phyloP scores from a whole-genome alignment of 2,329 filamentous ascomycete genomes.

The Neurospora sp. region DNA sequence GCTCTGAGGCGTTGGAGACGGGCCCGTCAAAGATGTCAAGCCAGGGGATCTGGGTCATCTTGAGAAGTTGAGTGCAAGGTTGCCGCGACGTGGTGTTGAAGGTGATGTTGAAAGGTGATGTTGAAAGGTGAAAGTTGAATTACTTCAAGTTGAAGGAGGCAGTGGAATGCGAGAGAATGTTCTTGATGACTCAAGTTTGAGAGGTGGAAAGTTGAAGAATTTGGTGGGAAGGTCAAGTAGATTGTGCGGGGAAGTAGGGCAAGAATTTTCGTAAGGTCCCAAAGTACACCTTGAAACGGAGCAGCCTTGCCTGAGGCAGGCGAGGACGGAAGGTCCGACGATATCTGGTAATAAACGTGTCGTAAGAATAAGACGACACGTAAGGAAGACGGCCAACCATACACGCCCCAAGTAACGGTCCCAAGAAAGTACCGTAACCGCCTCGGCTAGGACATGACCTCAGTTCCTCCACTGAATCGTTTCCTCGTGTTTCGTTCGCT shows the following conservation, averaged over 20 bases:
- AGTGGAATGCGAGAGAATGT: neutral
- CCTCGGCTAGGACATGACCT: neutral
- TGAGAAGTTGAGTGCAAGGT: neutral
- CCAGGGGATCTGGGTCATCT: neutral
- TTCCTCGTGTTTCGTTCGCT: neutral
- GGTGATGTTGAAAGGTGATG: neutral
- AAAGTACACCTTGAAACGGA: neutral
- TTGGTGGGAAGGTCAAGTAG: neutral
- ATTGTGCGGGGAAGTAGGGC: neutral
- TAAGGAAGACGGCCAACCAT: neutral
- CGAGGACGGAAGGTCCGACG: neutral
- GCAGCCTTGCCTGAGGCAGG: neutral
- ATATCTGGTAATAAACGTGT: neutral
- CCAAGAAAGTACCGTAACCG: neutral
- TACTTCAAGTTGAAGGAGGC: neutral
- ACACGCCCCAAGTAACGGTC: neutral
- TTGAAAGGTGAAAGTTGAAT: neutral
- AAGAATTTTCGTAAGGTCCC: neutral
- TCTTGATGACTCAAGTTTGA: neutral
- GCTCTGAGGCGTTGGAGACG: neutral
- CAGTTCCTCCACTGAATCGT: neutral
- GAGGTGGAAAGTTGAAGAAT: neutral
- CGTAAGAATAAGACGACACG: too few species aligned
- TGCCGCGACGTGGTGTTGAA: neutral
- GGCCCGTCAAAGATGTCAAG: neutral